phyloP scores from a whole-genome alignment of 2,329 filamentous ascomycete genomes.

The Colletotrichum musae region DNA sequence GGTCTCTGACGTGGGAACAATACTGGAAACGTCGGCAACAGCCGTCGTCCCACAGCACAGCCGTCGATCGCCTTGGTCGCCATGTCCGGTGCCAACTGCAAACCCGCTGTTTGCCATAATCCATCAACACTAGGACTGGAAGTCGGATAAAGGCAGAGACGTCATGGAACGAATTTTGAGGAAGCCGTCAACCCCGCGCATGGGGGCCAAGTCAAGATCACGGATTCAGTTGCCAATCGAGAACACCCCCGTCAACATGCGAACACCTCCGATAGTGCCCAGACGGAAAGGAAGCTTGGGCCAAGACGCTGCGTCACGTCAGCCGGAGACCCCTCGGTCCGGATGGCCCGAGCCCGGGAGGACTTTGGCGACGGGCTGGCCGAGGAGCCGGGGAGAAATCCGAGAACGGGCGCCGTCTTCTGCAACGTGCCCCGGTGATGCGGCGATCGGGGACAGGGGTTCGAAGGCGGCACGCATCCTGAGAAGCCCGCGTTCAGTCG shows the following conservation, averaged over 20 bases:
- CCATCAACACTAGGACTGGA: slow-evolving; percentile 67
- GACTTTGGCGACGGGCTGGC: slow-evolving; percentile 14
- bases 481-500: slow-evolving; percentile 35
- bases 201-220: slow-evolving; percentile 7
- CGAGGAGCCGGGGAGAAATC: slow-evolving; percentile 3
- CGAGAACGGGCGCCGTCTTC: slow-evolving; percentile 22
- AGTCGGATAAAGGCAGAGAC: slow-evolving; percentile 57
- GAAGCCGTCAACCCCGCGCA: slow-evolving; percentile 33
- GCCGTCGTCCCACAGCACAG: slow-evolving; percentile 66
- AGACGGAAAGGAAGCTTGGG: slow-evolving; percentile 35
- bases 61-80: slow-evolving; percentile 66
- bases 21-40: slow-evolving; percentile 66
- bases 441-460: not conserved
- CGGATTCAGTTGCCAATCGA: not conserved
- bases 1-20: slow-evolving; percentile 60
- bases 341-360: slow-evolving; percentile 20
- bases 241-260: slow-evolving; percentile 1
- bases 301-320: slow-evolving; percentile 15
- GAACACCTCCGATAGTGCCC: slow-evolving; percentile 24
- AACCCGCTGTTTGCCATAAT: slow-evolving; percentile 62
- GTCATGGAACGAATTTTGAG: slow-evolving; percentile 55
- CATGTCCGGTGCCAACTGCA: slow-evolving; percentile 52
- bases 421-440: slow-evolving; percentile 34
- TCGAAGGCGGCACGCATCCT: not conserved
- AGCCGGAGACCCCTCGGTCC: slow-evolving; percentile 13